Percentiles rank a stretch among this genome's conserved stretches.
Conservation (phyloP, 1,139 yeast species). For the Candida pseudocylindracea region DNA sequence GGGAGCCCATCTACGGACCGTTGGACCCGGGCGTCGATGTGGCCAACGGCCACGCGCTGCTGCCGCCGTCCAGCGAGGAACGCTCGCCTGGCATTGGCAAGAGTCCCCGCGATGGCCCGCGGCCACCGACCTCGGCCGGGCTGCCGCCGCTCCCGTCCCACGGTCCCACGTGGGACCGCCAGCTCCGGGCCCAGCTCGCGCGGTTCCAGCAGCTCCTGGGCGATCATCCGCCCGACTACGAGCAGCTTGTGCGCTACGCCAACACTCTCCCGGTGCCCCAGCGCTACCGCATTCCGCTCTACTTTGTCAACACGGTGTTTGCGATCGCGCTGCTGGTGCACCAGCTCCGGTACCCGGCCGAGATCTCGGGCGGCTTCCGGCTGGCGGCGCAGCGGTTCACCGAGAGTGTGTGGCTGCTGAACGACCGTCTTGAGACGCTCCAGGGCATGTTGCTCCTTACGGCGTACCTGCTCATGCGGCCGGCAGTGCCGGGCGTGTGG, state of each 20-base stretch:
- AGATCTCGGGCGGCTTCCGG: conserved; percentile 51
- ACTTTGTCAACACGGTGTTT: conserved; percentile 50
- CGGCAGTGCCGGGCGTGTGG: conserved; percentile 84
- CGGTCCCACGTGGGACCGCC: too few relatives aligned
- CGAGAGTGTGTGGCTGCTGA: conserved; percentile 32
- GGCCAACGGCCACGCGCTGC: conserved; percentile 10
- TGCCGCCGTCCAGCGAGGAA: too few relatives aligned
- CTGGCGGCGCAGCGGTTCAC: conserved; percentile 42
- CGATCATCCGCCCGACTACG: too few relatives aligned
- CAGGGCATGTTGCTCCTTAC: conserved; percentile 54
- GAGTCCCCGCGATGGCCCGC: neutral
- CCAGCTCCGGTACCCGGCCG: conserved; percentile 45
- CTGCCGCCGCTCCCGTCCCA: neutral
- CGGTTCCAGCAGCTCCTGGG: too few relatives aligned
- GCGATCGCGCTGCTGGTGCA: conserved; percentile 65
- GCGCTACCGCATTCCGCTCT: conserved; percentile 20
- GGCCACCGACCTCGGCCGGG: neutral
- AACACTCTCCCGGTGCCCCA: conserved; percentile 21
- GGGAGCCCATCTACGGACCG: conserved; percentile 59
- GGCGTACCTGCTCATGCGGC: conserved; percentile 51
- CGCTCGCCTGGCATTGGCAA: too few relatives aligned
- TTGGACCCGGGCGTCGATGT: conserved; percentile 30
- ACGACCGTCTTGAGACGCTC: conserved; percentile 44
- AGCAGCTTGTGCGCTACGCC: conserved; percentile 7
- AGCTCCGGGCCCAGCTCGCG: too few relatives aligned